Conservation (phyloP, 257 asterid genomes). For the Ilex asprella region DNA sequence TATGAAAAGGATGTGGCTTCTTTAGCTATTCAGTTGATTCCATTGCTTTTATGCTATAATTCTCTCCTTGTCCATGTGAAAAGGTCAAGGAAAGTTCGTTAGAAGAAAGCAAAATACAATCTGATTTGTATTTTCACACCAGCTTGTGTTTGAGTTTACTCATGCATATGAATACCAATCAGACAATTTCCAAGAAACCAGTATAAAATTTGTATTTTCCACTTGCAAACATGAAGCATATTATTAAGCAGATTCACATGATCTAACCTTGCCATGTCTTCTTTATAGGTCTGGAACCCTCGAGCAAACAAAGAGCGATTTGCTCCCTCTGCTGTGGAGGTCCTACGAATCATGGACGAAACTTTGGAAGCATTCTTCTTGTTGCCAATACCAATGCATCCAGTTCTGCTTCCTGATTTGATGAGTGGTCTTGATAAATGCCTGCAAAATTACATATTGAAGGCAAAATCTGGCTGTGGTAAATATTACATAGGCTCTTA, state of each 20-base stretch:
- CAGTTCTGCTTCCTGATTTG: slow-evolving; percentile 78
- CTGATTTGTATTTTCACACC: too few species aligned
- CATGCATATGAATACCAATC: too few species aligned
- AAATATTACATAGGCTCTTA: slow-evolving; percentile 17
- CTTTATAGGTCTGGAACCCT: slow-evolving; percentile 70
- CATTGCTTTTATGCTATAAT: too few species aligned
- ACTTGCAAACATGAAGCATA: too few species aligned
- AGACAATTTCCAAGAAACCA: too few species aligned
- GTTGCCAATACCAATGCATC: slow-evolving; percentile 88
- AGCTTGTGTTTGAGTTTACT: too few species aligned
- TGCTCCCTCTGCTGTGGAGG: slow-evolving; percentile 92
- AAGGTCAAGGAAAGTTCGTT: too few species aligned
- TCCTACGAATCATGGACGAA: slow-evolving; percentile 75
- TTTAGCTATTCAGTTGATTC: too few species aligned
- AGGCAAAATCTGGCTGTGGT: slow-evolving; percentile 80
- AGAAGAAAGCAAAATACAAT: too few species aligned
- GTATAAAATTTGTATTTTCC: too few species aligned
- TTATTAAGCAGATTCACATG: background rate
- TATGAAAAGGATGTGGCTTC: too few species aligned
- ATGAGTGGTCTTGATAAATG: slow-evolving; percentile 62
- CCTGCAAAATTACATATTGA: slow-evolving; percentile 52
- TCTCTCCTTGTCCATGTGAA: too few species aligned
- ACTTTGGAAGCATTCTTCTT: slow-evolving; percentile 88
- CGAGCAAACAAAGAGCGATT: slow-evolving; percentile 68
- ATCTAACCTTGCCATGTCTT: background rate